Evolutionary conservation across 2,329 filamentous ascomycete species (phyloP).

Genomic region (Botrytis galanthina): DNA sequence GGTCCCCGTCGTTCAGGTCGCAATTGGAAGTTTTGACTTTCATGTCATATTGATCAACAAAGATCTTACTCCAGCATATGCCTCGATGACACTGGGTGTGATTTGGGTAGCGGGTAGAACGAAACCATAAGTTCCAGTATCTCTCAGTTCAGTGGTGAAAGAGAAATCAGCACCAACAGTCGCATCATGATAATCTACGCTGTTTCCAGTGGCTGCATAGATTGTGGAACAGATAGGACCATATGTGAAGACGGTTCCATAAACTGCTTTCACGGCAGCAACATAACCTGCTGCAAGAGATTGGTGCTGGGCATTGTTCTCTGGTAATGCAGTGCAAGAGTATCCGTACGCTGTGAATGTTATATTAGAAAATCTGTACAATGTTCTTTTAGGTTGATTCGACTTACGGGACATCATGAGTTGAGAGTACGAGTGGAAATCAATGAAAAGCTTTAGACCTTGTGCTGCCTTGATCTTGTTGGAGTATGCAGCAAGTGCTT

Average conservation of each 20-base stretch:
- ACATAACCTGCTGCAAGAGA: slow-evolving; percentile 49
- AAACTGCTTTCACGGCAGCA: slow-evolving; percentile 54
- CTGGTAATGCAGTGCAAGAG: slow-evolving; percentile 49
- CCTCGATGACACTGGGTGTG: slow-evolving; percentile 46
- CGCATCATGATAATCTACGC: slow-evolving; percentile 46
- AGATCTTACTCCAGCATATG: slow-evolving; percentile 43
- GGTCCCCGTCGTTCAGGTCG: neutral
- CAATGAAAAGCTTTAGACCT: slow-evolving; percentile 60
- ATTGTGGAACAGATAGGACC: slow-evolving; percentile 59
- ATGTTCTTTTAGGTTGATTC: neutral
- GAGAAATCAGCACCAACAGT: slow-evolving; percentile 37
- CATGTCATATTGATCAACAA: slow-evolving; percentile 29
- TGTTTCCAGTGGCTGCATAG: slow-evolving; percentile 53
- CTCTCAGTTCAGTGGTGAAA: slow-evolving; percentile 51
- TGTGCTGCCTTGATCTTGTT: slow-evolving; percentile 44
- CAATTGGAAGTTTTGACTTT: neutral
- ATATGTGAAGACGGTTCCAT: slow-evolving; percentile 44
- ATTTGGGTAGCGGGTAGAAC: slow-evolving; percentile 50
- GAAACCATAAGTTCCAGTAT: slow-evolving; percentile 49
- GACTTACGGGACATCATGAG: slow-evolving; percentile 49
- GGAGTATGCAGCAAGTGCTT: slow-evolving; percentile 49
- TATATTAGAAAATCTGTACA: neutral
- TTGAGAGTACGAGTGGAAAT: slow-evolving; percentile 64
- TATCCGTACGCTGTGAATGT: slow-evolving; percentile 52
- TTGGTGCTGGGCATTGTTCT: slow-evolving; percentile 49